phyloP scores from a whole-genome alignment of 2,329 filamentous ascomycete species.

The Colletotrichum theobromicola region DNA sequence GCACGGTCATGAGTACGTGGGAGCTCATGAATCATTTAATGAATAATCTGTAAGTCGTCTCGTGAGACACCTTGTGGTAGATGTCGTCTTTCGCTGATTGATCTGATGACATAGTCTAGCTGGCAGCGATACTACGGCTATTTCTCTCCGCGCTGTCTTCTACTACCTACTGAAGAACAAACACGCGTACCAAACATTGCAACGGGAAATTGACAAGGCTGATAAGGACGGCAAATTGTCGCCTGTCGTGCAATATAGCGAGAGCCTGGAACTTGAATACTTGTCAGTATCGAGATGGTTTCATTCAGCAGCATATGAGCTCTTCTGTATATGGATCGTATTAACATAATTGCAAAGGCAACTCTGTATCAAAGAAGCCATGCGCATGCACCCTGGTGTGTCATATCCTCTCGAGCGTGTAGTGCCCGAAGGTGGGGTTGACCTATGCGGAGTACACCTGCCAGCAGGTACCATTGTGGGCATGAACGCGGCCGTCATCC shows the following conservation, averaged over 20 bases:
- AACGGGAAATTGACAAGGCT: background rate
- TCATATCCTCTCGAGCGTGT: background rate
- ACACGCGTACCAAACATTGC: background rate
- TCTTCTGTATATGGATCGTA: background rate
- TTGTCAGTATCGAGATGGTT: background rate
- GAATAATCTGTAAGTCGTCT: background rate
- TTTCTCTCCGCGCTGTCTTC: background rate
- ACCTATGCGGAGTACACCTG: background rate
- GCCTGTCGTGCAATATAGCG: background rate
- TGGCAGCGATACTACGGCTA: background rate
- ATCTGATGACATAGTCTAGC: background rate
- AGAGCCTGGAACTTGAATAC: background rate
- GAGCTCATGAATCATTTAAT: background rate
- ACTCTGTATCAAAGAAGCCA: background rate
- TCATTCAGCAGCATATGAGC: background rate
- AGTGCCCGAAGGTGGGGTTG: background rate
- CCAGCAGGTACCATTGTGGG: background rate
- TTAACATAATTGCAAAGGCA: background rate
- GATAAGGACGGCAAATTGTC: background rate
- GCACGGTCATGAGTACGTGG: background rate
- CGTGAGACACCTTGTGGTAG: rapidly evolving
- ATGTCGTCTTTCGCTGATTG: background rate
- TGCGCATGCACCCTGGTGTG: background rate
- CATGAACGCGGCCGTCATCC: background rate
- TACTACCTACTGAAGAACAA: background rate